Base-by-base conservation (phyloP, 2,329 filamentous ascomycete genomes). In the Arthroderma sp. region DNA sequence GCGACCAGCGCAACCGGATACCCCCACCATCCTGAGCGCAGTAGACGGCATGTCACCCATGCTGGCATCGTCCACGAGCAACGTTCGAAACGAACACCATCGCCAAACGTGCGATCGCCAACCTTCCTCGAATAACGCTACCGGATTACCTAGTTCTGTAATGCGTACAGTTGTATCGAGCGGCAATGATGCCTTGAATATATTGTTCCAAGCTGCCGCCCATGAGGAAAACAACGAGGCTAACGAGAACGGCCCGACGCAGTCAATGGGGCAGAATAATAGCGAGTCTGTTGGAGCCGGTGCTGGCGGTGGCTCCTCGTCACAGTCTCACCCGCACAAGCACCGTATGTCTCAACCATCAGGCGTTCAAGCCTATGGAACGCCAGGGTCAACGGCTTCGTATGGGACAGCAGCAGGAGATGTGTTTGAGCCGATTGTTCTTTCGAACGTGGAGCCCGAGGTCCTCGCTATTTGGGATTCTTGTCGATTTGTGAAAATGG, bases 401-500 rank as follows among this genome's bases (percentile, higher is more conserved):
- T 32, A 43, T 45, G 39, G 50, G 39, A 22, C 15, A 22, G 37
- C 50, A 5, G 38, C 53, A 6, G 47, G 53, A 1, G 55, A 51
- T 22, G 50, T 51, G 10, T 51, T 51, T n/a, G 54, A 44, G n/a
- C 58, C 58, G 2, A 54, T 58, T 6, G 49, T 56, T 8, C 42
- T 64, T 7, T 62, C 60, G 1, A 38, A 58, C 29, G 56, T 50
- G 7, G 50, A 56, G 1, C 54, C 54, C 6, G 61, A 66, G 3
- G 66, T 66, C 6, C 57, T 72, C 31, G 60, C 62, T 42, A 54
- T 68, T 11, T 73, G 70, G 70, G 68, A 69, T 10, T 57, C 63
- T 3, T 72, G 69, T 51, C 66, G 71, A 0, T 75, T 74, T 51
- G 71, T 74, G 11, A 68, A 68, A 46, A 73, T 73, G 69, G 72